Evolutionary conservation across 805 yeast genomes (phyloP).

Genomic region (Barnettozyma botsteinii): DNA sequence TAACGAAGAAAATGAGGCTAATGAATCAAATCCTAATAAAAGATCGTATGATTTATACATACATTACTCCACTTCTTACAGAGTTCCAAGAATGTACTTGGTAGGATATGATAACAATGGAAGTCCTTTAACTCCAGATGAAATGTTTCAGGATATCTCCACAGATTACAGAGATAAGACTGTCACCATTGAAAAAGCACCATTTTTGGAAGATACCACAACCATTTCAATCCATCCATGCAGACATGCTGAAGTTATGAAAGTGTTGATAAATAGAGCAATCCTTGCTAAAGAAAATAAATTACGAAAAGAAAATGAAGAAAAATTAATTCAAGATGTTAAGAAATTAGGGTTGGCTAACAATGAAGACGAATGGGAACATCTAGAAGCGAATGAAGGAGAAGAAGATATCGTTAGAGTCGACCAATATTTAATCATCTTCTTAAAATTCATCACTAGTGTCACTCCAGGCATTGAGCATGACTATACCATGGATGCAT

Average conservation of each 20-base stretch:
- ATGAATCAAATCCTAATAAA: conserved; percentile 29
- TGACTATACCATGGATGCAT: conserved; percentile 97
- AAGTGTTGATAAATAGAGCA: conserved; percentile 72
- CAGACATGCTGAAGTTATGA: conserved; percentile 92
- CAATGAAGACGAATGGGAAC: conserved; percentile 58
- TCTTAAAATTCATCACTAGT: conserved; percentile 90
- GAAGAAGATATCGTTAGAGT: conserved; percentile 56
- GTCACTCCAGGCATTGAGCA: conserved; percentile 97
- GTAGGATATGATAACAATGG: conserved; percentile 85
- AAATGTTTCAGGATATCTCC: conserved; percentile 93
- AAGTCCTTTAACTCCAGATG: conserved; percentile 74
- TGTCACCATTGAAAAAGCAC: conserved; percentile 91
- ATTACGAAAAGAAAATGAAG: conserved; percentile 22
- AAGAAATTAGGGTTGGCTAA: conserved; percentile 43
- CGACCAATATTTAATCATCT: conserved; percentile 85
- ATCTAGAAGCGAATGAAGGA: conserved; percentile 32
- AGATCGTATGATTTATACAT: conserved; percentile 86
- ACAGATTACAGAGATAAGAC: conserved; percentile 92
- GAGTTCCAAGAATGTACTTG: conserved; percentile 92
- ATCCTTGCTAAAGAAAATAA: conserved; percentile 39
- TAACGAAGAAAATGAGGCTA: conserved; percentile 33
- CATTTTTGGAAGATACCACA: conserved; percentile 66
- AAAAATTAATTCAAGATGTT: conserved; percentile 35
- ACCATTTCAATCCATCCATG: conserved; percentile 94
- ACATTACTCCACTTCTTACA: conserved; percentile 87